phyloP scores from a whole-genome alignment of 257 asterid genomes.

The Capsicum rhomboideum region DNA sequence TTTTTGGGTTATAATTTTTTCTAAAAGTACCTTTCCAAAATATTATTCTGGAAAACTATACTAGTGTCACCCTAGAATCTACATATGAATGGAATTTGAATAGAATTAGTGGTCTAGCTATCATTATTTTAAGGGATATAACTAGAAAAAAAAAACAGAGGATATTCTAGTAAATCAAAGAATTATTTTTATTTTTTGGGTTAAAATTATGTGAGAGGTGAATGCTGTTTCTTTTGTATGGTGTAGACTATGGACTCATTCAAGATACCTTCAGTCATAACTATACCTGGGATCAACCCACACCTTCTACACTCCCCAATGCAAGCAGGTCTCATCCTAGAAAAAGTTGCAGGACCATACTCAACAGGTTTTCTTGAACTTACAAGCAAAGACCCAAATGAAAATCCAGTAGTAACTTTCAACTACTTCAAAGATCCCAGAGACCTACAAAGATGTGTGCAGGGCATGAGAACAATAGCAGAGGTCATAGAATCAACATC shows the following conservation, averaged over 20 bases:
- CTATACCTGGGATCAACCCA: background rate
- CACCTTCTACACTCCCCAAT: background rate
- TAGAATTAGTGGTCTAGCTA: background rate
- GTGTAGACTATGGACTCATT: conserved; percentile 19
- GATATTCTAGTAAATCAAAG: no score
- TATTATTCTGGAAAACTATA: no score
- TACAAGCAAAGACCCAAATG: conserved; percentile 37
- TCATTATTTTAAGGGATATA: background rate
- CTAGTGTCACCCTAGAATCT: background rate
- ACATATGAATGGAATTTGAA: background rate
- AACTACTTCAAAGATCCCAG: conserved; percentile 68
- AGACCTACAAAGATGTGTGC: conserved; percentile 56
- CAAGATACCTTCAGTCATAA: conserved; percentile 6
- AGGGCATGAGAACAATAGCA: conserved; percentile 43
- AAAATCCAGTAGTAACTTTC: conserved; percentile 68
- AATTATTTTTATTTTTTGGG: background rate
- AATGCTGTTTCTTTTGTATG: background rate
- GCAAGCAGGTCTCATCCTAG: conserved; percentile 38
- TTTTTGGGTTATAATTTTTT: no score
- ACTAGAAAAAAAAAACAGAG: background rate
- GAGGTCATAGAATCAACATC: conserved; percentile 37
- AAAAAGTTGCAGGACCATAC: conserved; percentile 57
- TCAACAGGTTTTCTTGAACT: conserved; percentile 64
- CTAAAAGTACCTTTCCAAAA: no score
- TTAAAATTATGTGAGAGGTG: background rate